Evolutionary conservation across 805 yeast species (phyloP).

Genomic region (Myxozyma geophila): DNA sequence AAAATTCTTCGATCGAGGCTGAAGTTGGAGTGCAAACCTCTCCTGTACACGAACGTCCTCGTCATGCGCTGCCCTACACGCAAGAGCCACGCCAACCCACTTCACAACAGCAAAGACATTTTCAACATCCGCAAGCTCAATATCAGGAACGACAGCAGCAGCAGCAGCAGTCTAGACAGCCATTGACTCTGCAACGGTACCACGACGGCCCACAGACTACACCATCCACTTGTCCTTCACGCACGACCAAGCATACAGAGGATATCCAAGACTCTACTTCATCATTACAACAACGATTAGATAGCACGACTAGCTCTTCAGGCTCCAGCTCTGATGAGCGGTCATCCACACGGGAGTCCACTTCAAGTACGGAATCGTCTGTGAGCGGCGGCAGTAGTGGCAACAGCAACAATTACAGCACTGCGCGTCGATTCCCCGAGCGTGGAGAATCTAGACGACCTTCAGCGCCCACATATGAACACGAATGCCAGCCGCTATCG

Average conservation of each 20-base stretch:
- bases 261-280: background rate
- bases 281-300: background rate
- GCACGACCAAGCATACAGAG: no score
- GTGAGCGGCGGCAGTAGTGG: background rate
- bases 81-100: background rate
- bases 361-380: slow-evolving; percentile 4
- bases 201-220: no score
- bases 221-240: no score
- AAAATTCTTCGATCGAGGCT: background rate
- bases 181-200: no score
- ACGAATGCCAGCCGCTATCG: background rate
- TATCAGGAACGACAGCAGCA: background rate
- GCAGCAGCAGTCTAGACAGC: background rate
- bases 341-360: background rate
- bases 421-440: background rate
- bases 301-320: slow-evolving; percentile 5
- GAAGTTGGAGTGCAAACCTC: background rate
- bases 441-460: background rate
- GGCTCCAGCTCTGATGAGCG: slow-evolving; percentile 3
- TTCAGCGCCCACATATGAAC: background rate
- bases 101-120: no score
- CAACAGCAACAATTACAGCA: background rate
- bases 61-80: background rate
- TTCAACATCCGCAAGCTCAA: background rate
- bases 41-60: background rate